phyloP scores from a whole-genome alignment of 2,329 filamentous ascomycete species.

The Arthroderma uncinatum region DNA sequence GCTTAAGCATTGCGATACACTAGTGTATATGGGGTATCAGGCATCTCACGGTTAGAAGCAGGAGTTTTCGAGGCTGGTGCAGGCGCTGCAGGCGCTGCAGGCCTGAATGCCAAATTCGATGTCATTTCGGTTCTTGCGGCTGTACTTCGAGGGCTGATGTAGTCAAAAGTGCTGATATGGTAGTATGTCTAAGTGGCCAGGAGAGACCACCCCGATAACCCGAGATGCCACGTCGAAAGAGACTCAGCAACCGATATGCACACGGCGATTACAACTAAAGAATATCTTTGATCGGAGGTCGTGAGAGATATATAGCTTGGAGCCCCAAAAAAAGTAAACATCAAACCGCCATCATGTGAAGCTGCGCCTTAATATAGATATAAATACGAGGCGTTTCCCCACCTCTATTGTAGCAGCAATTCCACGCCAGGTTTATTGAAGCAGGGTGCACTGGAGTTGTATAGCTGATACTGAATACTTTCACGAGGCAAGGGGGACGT shows the following conservation, averaged over 20 bases:
- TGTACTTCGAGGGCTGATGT: too few species aligned
- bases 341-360: background rate
- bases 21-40: background rate
- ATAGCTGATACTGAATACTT: background rate
- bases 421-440: background rate
- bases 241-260: background rate
- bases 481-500: background rate
- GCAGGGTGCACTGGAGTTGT: background rate
- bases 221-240: background rate
- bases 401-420: conserved; percentile 15
- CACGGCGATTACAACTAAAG: background rate
- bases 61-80: background rate
- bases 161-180: too few species aligned
- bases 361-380: background rate
- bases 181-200: too few species aligned
- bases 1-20: background rate
- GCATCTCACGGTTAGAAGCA: background rate
- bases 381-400: conserved; percentile 11
- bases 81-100: background rate
- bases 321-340: background rate
- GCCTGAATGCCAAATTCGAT: background rate
- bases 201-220: too few species aligned
- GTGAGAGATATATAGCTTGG: background rate
- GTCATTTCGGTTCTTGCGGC: background rate
- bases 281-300: background rate